Evolutionary conservation across 176 grass and related monocot species (phyloP), one percentile per base, ranked within the genome.

Genomic region (Phragmites australis): DNA sequence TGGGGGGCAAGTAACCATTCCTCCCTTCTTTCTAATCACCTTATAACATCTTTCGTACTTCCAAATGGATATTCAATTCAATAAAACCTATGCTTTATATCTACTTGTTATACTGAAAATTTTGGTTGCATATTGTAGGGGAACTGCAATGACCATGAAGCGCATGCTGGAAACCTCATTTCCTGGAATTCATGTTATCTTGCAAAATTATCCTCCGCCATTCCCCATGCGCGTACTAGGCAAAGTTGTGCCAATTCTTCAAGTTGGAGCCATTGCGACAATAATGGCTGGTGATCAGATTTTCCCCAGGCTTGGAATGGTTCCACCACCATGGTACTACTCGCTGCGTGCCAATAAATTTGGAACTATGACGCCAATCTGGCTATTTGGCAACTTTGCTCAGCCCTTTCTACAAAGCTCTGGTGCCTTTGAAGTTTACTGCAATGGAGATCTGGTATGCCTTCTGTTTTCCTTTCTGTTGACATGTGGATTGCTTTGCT

Each of bases 371-470:
- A 92, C 90, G 6, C 71, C 92, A 64, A 94, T 91, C 69, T 94
- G 96, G 96, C 71, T 94, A 22, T 80, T 93, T 79, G 92, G 96
- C 56, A 94, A 89, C 53, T 98, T 98, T 65, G 71, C 87, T 63
- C 96, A 98, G 59, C 93, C 90, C 62, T 89, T 90, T 67, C 81
- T 99, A 61, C 96, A 93, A 74, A 94, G 92, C 79, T 94, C 95
- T 45, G 95, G 95, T 68, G 95, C 95, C 74, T 98, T 98, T 84
- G 95, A 98, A 86, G 95, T 98, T 72, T 93, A 84, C 81, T 98
- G 88, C 84, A 90, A 98, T 27, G 96, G 96, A 74, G 90, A 98
- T 79, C 78, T 94, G 90, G 95, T 98, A 93, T 68, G 81, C 47
- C 46, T 86, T 78, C 22, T 26, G 30, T 68, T 66, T 59, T 32